phyloP scores from a whole-genome alignment of 345 rosid genomes.

The Leavenworthia alabamica region DNA sequence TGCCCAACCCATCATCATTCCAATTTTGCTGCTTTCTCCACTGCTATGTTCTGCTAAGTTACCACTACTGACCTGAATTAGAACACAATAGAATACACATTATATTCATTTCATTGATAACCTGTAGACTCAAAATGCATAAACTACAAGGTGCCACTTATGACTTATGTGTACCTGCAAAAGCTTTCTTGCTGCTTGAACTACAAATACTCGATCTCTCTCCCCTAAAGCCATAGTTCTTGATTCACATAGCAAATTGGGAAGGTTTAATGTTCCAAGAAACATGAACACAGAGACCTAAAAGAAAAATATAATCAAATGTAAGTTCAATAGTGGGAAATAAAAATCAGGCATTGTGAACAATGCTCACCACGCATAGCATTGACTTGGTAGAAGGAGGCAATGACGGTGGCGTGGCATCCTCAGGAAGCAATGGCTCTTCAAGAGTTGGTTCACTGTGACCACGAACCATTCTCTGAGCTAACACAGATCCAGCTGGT shows the following conservation, averaged over 20 bases:
- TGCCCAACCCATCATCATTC: constrained; percentile 68
- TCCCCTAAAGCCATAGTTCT: constrained; percentile 23
- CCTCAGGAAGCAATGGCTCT: constrained; percentile 63
- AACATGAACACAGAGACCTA: constrained; percentile 53
- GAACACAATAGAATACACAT: background rate
- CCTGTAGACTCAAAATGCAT: background rate
- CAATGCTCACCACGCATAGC: constrained; percentile 54
- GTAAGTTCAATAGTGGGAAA: background rate
- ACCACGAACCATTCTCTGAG: constrained; percentile 45
- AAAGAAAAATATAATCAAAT: constrained; percentile 1
- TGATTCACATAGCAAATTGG: constrained; percentile 22
- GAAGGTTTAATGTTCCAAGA: constrained; percentile 48
- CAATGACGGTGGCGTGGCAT: constrained; percentile 33
- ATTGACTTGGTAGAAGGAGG: constrained; percentile 46
- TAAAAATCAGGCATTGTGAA: no score
- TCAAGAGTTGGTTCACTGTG: constrained; percentile 31
- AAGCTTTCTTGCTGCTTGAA: constrained; percentile 52
- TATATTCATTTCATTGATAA: background rate
- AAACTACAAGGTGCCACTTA: background rate
- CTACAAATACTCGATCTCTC: constrained; percentile 38
- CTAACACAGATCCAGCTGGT: constrained; percentile 47
- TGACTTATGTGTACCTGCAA: constrained; percentile 57
- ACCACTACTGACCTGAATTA: constrained; percentile 40
- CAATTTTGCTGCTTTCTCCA: constrained; percentile 39
- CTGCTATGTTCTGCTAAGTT: constrained; percentile 21